Conservation (phyloP, 2,329 filamentous ascomycete species). For the Neonectria magnoliae region DNA sequence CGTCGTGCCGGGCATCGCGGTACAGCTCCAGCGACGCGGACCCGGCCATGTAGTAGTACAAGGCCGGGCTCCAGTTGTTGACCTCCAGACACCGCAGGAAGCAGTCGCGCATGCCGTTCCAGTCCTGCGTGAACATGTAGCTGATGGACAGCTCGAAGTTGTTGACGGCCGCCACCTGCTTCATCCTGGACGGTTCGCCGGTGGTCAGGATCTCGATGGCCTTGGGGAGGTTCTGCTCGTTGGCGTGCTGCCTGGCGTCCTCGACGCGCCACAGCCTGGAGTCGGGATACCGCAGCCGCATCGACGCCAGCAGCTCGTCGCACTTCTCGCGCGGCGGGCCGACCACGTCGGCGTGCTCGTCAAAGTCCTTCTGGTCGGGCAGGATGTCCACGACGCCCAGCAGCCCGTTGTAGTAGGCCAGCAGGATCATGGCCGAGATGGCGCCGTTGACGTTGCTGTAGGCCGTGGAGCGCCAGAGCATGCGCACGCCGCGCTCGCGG, state of each 20-base stretch:
- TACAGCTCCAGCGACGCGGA: constrained; percentile 84
- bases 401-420: constrained; percentile 89
- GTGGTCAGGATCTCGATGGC: constrained; percentile 73
- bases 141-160: constrained; percentile 86
- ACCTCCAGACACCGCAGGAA: constrained; percentile 81
- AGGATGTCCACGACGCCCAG: constrained; percentile 90
- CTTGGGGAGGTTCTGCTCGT: constrained; percentile 71
- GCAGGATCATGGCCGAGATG: constrained; percentile 81
- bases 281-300: constrained; percentile 82
- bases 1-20: constrained; percentile 62
- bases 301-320: constrained; percentile 72
- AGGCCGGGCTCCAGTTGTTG: constrained; percentile 89
- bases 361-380: constrained; percentile 65
- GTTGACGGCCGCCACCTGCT: constrained; percentile 86
- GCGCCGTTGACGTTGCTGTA: constrained; percentile 94
- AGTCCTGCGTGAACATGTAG: constrained; percentile 82
- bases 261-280: constrained; percentile 89
- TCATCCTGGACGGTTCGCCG: constrained; percentile 75
- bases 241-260: constrained; percentile 80
- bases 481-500: constrained; percentile 79
- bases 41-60: constrained; percentile 92
- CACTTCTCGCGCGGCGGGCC: constrained; percentile 79
- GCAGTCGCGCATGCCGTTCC: constrained; percentile 75
- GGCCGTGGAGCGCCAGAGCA: constrained; percentile 91
- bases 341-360: constrained; percentile 66